A percentile compares a stretch with the other conserved stretches of the same genome.
phyloP scores from a whole-genome alignment of 371 early-diverging fungal genomes.

The Mucor sp. region DNA sequence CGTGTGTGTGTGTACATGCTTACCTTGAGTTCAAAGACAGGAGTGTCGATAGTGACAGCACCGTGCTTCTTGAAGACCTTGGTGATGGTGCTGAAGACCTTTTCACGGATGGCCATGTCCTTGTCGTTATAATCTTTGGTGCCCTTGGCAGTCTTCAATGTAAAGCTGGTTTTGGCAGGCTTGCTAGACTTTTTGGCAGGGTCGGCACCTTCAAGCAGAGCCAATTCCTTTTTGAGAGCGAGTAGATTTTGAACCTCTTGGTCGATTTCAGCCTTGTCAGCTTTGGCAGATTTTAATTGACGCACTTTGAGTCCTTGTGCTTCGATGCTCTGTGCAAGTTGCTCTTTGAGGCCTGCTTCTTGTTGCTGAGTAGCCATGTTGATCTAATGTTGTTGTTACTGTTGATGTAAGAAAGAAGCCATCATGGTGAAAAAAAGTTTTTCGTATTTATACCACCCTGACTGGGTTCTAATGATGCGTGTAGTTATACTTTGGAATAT shows the following conservation, averaged over 20 bases:
- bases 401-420: not conserved
- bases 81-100: slow-evolving; percentile 87
- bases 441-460: not conserved
- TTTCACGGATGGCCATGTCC: slow-evolving; percentile 95
- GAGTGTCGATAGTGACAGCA: slow-evolving; percentile 98
- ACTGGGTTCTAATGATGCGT: not conserved
- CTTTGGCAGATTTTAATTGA: slow-evolving; percentile 61
- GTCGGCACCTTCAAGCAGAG: slow-evolving; percentile 39
- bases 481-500: not conserved
- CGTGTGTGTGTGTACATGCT: not conserved
- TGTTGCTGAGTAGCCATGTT: not conserved
- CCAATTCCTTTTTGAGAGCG: slow-evolving; percentile 63
- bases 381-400: not conserved
- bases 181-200: slow-evolving; percentile 31
- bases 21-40: slow-evolving; percentile 98
- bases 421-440: not conserved
- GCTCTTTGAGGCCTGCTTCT: slow-evolving; percentile 32
- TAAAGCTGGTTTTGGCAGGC: slow-evolving; percentile 45
- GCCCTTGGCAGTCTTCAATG: slow-evolving; percentile 85
- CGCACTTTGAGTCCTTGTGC: slow-evolving; percentile 67
- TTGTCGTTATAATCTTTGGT: slow-evolving; percentile 95
- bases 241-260: slow-evolving; percentile 61
- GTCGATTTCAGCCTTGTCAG: slow-evolving; percentile 59
- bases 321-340: slow-evolving; percentile 58
- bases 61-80: slow-evolving; percentile 95